These are phyloP conservation scores for Stachybotrys chartarum DNA, from an alignment of 2,329 filamentous ascomycete genomes.

Conservation along the genomic window DNA sequence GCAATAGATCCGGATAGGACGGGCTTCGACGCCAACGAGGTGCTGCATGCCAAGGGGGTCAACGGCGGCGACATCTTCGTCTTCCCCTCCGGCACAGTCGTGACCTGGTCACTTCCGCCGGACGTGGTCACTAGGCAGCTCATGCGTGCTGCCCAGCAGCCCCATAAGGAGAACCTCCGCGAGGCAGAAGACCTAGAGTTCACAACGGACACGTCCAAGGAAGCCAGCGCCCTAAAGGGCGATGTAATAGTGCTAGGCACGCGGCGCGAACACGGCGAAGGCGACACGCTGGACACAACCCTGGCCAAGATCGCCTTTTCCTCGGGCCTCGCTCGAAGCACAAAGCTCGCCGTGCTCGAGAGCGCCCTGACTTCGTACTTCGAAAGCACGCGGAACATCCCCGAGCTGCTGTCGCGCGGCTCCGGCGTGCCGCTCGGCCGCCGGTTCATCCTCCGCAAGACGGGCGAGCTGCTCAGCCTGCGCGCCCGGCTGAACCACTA, in stretches of 20 bases:
- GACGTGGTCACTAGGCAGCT: slow-evolving; percentile 69
- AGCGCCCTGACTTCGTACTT: slow-evolving; percentile 77
- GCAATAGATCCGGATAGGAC: slow-evolving; percentile 54
- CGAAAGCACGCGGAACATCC: slow-evolving; percentile 75
- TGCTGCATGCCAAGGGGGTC: slow-evolving; percentile 54
- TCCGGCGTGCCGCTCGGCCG: slow-evolving; percentile 40
- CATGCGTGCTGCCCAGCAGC: slow-evolving; percentile 66
- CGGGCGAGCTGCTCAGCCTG: slow-evolving; percentile 81
- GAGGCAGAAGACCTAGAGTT: slow-evolving; percentile 92
- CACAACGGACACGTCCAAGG: slow-evolving; percentile 62
- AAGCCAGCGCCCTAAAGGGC: slow-evolving; percentile 72
- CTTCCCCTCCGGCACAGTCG: slow-evolving; percentile 89
- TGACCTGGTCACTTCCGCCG: slow-evolving; percentile 82
- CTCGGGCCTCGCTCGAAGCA: slow-evolving; percentile 83
- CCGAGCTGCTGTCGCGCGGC: slow-evolving; percentile 65
- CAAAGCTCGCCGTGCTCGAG: slow-evolving; percentile 89
- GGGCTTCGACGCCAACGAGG: slow-evolving; percentile 53
- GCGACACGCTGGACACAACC: slow-evolving; percentile 49
- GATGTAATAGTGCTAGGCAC: slow-evolving; percentile 88
- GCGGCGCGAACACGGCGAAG: slow-evolving; percentile 41
- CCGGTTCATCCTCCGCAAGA: slow-evolving; percentile 83
- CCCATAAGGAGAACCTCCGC: slow-evolving; percentile 59
- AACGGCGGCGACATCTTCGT: slow-evolving; percentile 84
- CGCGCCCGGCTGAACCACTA: slow-evolving; percentile 94
- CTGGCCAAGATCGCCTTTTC: slow-evolving; percentile 96